Conservation (phyloP, 2,329 filamentous ascomycete species). For the Colletotrichum simmondsii region DNA sequence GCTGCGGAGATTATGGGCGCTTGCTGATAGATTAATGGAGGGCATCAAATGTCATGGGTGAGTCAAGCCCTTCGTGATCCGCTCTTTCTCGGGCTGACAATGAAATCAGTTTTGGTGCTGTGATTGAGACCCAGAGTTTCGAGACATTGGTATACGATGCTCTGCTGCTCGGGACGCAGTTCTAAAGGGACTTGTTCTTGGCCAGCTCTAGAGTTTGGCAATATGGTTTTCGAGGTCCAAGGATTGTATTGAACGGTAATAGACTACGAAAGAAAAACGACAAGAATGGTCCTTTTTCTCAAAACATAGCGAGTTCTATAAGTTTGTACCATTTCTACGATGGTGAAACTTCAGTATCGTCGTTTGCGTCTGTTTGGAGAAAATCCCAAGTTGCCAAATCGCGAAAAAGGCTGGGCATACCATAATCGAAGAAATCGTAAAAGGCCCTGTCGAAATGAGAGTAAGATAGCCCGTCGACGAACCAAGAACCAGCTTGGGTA, state of each 20-base stretch:
- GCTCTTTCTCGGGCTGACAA: neutral
- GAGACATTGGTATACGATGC: conserved; percentile 6
- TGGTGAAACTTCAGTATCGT: neutral
- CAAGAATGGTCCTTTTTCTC: too few species aligned
- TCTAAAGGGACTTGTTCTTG: neutral
- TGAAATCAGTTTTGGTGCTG: conserved; percentile 21
- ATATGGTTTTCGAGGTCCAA: too few species aligned
- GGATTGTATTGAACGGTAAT: too few species aligned
- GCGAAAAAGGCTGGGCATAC: conserved; percentile 33
- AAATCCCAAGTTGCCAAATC: conserved; percentile 3
- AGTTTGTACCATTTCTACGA: neutral
- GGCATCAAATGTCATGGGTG: conserved; percentile 50
- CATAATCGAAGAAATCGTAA: conserved; percentile 35
- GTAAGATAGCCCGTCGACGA: neutral
- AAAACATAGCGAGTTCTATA: too few species aligned
- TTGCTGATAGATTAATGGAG: conserved; percentile 42
- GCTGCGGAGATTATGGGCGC: conserved; percentile 38
- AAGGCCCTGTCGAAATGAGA: conserved; percentile 33
- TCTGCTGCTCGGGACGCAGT: neutral
- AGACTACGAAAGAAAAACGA: too few species aligned
- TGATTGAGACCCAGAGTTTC: conserved; percentile 7
- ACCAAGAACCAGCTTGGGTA: neutral
- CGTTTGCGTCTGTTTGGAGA: neutral
- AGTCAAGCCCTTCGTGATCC: neutral
- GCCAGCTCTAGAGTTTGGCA: neutral